A percentile compares a stretch with the other conserved stretches of the same genome.
These are phyloP conservation scores for Ophiostoma ips DNA, from an alignment of 2,329 filamentous ascomycete species.

Conservation along the genomic window DNA sequence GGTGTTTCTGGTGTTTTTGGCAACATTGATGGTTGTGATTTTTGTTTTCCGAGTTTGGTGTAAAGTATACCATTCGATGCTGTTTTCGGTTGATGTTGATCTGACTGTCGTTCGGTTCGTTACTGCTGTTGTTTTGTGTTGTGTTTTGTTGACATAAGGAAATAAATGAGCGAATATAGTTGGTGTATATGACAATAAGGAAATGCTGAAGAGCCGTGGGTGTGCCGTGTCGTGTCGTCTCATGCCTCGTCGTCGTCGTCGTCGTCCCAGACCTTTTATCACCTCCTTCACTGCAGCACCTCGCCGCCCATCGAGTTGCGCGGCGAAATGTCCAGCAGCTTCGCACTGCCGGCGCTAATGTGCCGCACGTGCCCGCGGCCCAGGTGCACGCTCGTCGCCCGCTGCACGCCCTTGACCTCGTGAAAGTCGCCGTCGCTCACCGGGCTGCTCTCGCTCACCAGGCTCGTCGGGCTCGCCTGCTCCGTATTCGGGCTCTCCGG, in stretches of 20 bases:
- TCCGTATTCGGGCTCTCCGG: conserved; percentile 9
- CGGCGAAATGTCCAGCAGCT: neutral
- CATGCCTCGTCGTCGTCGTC: neutral
- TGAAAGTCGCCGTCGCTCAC: conserved; percentile 15
- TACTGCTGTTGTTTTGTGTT: neutral
- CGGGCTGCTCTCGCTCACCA: neutral
- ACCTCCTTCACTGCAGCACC: neutral
- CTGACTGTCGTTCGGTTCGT: neutral
- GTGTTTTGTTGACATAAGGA: neutral
- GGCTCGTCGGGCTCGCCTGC: conserved; percentile 6
- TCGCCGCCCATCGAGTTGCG: neutral
- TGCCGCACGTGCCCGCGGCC: conserved; percentile 52
- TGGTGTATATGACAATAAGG: neutral
- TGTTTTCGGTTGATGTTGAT: neutral
- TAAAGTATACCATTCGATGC: neutral
- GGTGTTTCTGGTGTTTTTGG: neutral
- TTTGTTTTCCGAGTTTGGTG: neutral
- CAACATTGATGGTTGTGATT: neutral
- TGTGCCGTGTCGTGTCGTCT: neutral
- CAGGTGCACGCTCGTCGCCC: conserved; percentile 58
- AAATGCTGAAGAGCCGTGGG: neutral
- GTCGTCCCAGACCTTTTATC: too few species aligned
- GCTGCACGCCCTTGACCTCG: conserved; percentile 33
- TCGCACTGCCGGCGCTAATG: conserved; percentile 63
- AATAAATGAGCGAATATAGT: conserved; percentile 1